Conservation (phyloP, 768 basidiomycete genomes). For the Tephrocybe rancida region DNA sequence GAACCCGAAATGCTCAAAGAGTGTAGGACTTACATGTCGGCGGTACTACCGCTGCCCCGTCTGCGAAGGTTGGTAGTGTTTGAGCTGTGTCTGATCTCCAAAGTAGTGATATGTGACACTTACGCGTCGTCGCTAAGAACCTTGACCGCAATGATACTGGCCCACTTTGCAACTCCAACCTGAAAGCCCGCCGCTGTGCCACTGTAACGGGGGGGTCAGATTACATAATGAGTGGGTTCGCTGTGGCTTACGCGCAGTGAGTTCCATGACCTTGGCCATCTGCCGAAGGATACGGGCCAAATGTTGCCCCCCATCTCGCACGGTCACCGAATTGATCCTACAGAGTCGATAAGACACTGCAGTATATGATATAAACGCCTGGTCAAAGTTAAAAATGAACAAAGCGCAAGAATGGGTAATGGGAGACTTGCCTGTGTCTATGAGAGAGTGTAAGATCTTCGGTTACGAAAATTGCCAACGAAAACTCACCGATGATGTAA, state of each 20-base stretch:
- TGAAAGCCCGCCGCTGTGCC: neutral
- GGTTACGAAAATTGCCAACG: neutral
- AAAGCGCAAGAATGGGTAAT: too few species aligned
- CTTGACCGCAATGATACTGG: neutral
- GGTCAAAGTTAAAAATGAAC: neutral
- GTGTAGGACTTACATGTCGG: neutral
- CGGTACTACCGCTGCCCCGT: neutral
- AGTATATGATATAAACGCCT: neutral
- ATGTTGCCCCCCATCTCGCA: neutral
- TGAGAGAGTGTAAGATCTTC: neutral
- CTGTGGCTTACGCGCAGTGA: neutral
- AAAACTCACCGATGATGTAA: neutral
- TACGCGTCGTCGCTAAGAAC: slow-evolving; percentile 10
- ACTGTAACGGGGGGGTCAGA: neutral
- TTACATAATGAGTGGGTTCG: neutral
- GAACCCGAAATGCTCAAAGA: neutral
- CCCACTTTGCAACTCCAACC: neutral
- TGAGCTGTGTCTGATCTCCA: too few species aligned
- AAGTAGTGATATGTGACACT: slow-evolving; percentile 14
- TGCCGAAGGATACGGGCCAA: neutral
- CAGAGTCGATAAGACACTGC: too few species aligned
- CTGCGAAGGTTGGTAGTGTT: neutral
- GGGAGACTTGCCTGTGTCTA: neutral
- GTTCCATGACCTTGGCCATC: neutral
- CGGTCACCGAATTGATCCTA: neutral